Evolutionary conservation across 176 grass and related monocot species (phyloP).

Genomic region (Avena eriantha): DNA sequence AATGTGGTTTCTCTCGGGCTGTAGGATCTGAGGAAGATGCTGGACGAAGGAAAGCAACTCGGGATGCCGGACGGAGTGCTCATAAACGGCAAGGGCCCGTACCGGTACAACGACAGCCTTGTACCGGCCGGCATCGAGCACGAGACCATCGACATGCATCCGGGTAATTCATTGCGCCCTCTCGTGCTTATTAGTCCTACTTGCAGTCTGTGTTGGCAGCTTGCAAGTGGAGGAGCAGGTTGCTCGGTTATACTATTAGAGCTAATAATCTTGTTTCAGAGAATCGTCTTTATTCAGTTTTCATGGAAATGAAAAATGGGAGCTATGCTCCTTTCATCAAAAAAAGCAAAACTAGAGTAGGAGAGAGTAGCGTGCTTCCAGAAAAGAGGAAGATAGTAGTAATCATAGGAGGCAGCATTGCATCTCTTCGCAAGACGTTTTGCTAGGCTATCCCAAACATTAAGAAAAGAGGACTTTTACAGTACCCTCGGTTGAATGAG

Average conservation of each 20-base stretch:
- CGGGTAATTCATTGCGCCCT: constrained; percentile 47
- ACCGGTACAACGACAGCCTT: constrained; percentile 78
- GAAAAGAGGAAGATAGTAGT: background rate
- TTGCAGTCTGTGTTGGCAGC: background rate
- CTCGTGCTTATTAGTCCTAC: background rate
- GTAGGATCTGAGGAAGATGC: constrained; percentile 85
- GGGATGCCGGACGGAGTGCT: constrained; percentile 91
- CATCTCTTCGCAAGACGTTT: background rate
- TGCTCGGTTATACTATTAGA: background rate
- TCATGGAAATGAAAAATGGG: too few relatives aligned
- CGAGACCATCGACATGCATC: constrained; percentile 88
- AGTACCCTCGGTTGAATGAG: too few relatives aligned
- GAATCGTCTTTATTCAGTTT: too few relatives aligned
- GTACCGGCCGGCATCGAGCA: constrained; percentile 80
- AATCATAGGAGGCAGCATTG: background rate
- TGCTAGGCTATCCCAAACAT: background rate
- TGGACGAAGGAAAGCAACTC: constrained; percentile 75
- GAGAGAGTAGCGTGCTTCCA: background rate
- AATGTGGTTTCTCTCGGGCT: background rate
- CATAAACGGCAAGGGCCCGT: constrained; percentile 85
- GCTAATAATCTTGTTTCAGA: constrained; percentile 19
- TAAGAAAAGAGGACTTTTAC: too few relatives aligned
- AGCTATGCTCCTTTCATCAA: too few relatives aligned
- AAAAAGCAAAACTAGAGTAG: background rate
- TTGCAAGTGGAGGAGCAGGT: constrained; percentile 27